phyloP scores from a whole-genome alignment of 176 grass and related monocot species.

The Pontederia paniculata region DNA sequence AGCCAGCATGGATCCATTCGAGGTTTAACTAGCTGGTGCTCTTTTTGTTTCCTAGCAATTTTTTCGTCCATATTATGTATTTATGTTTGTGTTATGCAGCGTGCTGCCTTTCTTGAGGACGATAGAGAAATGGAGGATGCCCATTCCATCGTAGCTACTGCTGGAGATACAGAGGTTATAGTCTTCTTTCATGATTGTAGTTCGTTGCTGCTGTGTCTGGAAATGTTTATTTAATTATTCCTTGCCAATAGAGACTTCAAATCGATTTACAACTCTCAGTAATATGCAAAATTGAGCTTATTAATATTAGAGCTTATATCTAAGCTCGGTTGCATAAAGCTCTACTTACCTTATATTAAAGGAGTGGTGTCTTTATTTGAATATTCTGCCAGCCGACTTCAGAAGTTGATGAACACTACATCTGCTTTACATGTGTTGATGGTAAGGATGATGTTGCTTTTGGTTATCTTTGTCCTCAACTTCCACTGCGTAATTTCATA shows the following conservation, averaged over 20 bases:
- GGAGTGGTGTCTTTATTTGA: not conserved
- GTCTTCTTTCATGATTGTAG: not conserved
- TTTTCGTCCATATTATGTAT: slow-evolving; percentile 4
- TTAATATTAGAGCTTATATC: too few relatives aligned
- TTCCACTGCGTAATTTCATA: too few relatives aligned
- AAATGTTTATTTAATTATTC: too few relatives aligned
- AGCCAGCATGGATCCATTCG: slow-evolving; percentile 54
- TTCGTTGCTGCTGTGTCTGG: too few relatives aligned
- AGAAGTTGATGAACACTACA: slow-evolving; percentile 65
- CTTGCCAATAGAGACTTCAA: too few relatives aligned
- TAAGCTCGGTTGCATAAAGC: too few relatives aligned
- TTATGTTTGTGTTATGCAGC: slow-evolving; percentile 31
- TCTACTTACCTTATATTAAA: too few relatives aligned
- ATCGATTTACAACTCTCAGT: too few relatives aligned
- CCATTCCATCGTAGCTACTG: slow-evolving; percentile 62
- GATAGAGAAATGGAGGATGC: slow-evolving; percentile 89
- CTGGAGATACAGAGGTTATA: slow-evolving; percentile 75
- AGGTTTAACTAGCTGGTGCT: slow-evolving; percentile 31
- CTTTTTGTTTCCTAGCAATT: slow-evolving; percentile 1
- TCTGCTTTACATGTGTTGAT: slow-evolving; percentile 90
- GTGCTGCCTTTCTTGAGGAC: slow-evolving; percentile 75
- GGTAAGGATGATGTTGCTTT: slow-evolving; percentile 26
- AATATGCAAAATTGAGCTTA: too few relatives aligned
- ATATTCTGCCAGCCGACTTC: slow-evolving; percentile 40
- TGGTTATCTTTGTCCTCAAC: too few relatives aligned